Base-by-base conservation (phyloP, 805 yeast species). In the Yueomyces sinensis region DNA sequence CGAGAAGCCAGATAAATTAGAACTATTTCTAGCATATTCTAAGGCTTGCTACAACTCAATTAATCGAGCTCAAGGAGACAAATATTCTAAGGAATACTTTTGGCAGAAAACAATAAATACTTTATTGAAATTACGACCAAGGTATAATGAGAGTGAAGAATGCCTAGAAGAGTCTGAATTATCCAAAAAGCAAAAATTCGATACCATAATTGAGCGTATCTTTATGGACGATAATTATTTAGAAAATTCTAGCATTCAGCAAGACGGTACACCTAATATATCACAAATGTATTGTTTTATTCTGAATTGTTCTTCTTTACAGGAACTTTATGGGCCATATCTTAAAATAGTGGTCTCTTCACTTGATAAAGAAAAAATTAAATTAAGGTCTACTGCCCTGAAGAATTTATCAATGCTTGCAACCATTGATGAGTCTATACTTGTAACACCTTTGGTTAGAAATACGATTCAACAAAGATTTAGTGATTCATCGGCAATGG, bases 401-500 rank as follows among this genome's bases (percentile, higher is more conserved):
- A 77, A 74, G 39, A 68, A 74, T 29, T 55, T 84, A 14, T 65
- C 86, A 0, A 47, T 62, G 11, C 46, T 84, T 14, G 63, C 79
- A 3, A 62, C 63, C 6, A 62, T 62, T 20, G 79, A 80, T 33
- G 65, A 74, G 1, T 38, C 58, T 0, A 56, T 83, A 17, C 52
- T 82, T 30, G 49, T 62, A 1, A 57, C 68, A 2, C 66, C 74
- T 1, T 56, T 58, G 9, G 67, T 83, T 5, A 74, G 66, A 41
- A 56, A 56, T 2, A 63, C 80, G 0, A 60, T 84, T 3, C 58
- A 72, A 1, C 59, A 53, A 9, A 58, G 74, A 31, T 55, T 84
- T 27, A 54, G 49, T 4, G 89, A 80, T 40, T 47, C 67, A 0
- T 80, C 84, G 2, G 74, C 93, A 0, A 66, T 76, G 28, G 89